Conservation (phyloP, 768 basidiomycete genomes). For the Psilocybe subaeruginosa region DNA sequence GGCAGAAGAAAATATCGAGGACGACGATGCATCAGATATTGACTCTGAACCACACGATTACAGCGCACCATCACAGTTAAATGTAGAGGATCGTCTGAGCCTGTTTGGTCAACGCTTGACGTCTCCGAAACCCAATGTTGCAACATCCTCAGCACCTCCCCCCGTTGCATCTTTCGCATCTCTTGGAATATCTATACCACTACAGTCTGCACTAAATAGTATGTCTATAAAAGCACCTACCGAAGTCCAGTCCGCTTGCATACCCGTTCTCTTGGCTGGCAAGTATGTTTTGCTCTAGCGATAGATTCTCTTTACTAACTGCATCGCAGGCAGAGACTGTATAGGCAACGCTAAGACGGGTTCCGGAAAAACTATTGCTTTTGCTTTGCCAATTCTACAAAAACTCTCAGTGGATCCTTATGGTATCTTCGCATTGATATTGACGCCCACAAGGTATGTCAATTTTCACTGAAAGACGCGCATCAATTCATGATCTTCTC, state of each 20-base stretch:
- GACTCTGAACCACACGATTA: slow-evolving; percentile 1
- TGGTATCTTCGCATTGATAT: slow-evolving; percentile 89
- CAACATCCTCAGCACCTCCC: not conserved
- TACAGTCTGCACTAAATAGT: slow-evolving; percentile 66
- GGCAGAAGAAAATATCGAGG: slow-evolving; percentile 8
- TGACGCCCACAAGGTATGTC: slow-evolving; percentile 91
- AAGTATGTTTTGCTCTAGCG: slow-evolving; percentile 24
- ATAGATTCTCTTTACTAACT: not conserved
- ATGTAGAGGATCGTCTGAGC: slow-evolving; percentile 25
- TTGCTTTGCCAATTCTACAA: slow-evolving; percentile 94
- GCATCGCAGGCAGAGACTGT: slow-evolving; percentile 79
- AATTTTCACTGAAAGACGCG: not conserved
- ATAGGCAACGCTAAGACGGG: slow-evolving; percentile 98
- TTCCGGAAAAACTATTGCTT: slow-evolving; percentile 97
- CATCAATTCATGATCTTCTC: not conserved
- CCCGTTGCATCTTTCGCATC: slow-evolving; percentile 47
- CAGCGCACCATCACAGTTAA: slow-evolving; percentile 2
- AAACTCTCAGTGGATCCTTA: slow-evolving; percentile 87
- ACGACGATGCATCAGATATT: not conserved
- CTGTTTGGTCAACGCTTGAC: slow-evolving; percentile 5
- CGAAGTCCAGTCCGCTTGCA: slow-evolving; percentile 87
- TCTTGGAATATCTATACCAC: slow-evolving; percentile 58
- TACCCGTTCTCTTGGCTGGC: slow-evolving; percentile 85
- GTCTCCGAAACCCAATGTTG: slow-evolving; percentile 1
- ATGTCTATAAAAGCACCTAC: slow-evolving; percentile 91